Evolutionary conservation across 1,284 basidiomycete species (phyloP).

Genomic region (Chiua sp.): DNA sequence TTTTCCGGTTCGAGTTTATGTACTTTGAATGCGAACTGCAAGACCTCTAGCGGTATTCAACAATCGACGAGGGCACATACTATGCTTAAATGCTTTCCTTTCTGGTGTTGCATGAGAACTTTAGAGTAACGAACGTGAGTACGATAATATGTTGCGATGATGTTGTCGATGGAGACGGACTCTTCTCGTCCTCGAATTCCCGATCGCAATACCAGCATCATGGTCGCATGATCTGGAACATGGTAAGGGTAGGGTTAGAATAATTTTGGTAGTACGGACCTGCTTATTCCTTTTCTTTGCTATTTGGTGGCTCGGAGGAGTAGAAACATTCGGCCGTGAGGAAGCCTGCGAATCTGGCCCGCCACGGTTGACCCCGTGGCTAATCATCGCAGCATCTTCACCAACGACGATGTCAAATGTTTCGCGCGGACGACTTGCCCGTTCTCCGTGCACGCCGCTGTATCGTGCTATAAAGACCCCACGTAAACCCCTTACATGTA

Average conservation of each 20-base stretch:
- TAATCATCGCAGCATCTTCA: too few species aligned
- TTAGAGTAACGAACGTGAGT: constrained; percentile 2
- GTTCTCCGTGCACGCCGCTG: not conserved
- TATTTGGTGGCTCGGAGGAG: constrained; percentile 46
- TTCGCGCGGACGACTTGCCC: not conserved
- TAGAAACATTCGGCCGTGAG: constrained; percentile 20
- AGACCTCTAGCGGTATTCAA: constrained; percentile 97
- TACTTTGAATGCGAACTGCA: constrained; percentile 98
- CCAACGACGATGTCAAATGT: too few species aligned
- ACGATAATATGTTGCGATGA: not conserved
- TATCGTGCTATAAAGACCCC: constrained; percentile 15
- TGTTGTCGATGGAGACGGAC: constrained; percentile 43
- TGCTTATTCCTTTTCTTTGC: constrained; percentile 81
- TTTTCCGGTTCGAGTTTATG: constrained; percentile 98
- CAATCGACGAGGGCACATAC: constrained; percentile 88
- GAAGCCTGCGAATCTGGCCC: constrained; percentile 7
- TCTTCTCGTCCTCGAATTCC: constrained; percentile 98
- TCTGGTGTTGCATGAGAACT: constrained; percentile 99
- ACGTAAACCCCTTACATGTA: not conserved
- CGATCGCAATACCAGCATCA: constrained; percentile 99
- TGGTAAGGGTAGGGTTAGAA: not conserved
- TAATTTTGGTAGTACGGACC: constrained; percentile 32
- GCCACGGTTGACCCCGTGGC: too few species aligned
- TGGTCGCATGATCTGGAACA: constrained; percentile 78
- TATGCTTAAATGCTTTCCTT: constrained; percentile 99